phyloP scores from a whole-genome alignment of 345 rosid genomes.

The Heritiera fomes region DNA sequence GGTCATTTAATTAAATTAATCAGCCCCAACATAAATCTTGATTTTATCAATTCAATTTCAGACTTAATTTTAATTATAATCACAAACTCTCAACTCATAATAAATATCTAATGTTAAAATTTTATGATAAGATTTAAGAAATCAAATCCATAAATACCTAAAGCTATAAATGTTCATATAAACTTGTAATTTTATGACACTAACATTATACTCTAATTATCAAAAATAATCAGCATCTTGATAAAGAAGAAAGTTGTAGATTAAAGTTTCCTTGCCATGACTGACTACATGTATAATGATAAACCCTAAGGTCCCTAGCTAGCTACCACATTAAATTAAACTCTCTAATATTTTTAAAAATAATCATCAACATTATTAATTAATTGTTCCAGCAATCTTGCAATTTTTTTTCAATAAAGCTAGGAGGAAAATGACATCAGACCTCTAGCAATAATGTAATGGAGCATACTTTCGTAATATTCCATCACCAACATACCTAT shows the following conservation, averaged over 20 bases:
- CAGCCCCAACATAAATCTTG: no score
- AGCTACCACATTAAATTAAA: not conserved
- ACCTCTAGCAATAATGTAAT: not conserved
- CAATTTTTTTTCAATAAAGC: not conserved
- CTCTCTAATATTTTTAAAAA: not conserved
- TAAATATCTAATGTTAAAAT: no score
- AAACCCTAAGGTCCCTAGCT: not conserved
- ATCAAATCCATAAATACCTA: no score
- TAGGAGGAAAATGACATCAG: slow-evolving; percentile 25
- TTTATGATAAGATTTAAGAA: no score
- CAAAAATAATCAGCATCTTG: no score
- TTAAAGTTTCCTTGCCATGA: not conserved
- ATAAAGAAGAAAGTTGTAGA: no score
- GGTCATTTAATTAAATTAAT: not conserved
- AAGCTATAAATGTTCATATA: no score
- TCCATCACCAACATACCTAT: slow-evolving; percentile 6
- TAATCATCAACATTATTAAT: not conserved
- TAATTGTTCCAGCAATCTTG: not conserved
- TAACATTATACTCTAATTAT: no score
- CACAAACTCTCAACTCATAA: no score
- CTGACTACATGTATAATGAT: not conserved
- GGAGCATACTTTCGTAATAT: slow-evolving; percentile 11
- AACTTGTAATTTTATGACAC: no score
- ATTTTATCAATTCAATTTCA: no score
- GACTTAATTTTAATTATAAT: no score